Evolutionary conservation across 257 asterid genomes (phyloP).

Genomic region (Misopates orontium): DNA sequence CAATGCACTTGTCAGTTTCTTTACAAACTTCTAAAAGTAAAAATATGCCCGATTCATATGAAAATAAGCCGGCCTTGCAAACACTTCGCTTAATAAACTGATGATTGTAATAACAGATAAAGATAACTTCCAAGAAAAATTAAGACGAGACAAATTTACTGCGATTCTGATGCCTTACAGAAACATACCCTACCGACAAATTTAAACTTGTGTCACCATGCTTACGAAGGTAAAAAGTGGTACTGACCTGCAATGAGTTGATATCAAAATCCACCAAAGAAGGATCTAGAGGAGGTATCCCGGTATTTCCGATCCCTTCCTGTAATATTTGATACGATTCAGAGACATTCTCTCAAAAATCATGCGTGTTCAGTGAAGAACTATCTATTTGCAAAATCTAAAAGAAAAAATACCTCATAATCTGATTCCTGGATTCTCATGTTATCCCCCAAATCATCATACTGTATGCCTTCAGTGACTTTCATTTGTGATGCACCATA

Average conservation of each 20-base stretch:
- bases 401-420: slow-evolving; percentile 54
- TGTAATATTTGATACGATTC: slow-evolving; percentile 29
- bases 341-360: slow-evolving; percentile 11
- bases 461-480: slow-evolving; percentile 46
- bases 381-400: not conserved
- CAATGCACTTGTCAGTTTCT: not conserved
- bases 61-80: too few species aligned
- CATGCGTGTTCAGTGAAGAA: not conserved
- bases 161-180: not conserved
- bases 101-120: too few species aligned
- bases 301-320: slow-evolving; percentile 57
- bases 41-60: too few species aligned
- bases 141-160: too few species aligned
- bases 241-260: slow-evolving; percentile 74
- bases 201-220: not conserved
- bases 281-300: slow-evolving; percentile 62
- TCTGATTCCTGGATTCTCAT: slow-evolving; percentile 52
- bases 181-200: not conserved
- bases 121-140: too few species aligned
- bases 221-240: slow-evolving; percentile 14
- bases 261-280: slow-evolving; percentile 64
- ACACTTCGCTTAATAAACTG: too few species aligned
- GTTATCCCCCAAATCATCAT: slow-evolving; percentile 57
- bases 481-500: slow-evolving; percentile 30
- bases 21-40: not conserved